Evolutionary conservation across 2,329 filamentous ascomycete species (phyloP), one percentile per base, ranked within the genome.

Genomic region (Beauveria sp.): DNA sequence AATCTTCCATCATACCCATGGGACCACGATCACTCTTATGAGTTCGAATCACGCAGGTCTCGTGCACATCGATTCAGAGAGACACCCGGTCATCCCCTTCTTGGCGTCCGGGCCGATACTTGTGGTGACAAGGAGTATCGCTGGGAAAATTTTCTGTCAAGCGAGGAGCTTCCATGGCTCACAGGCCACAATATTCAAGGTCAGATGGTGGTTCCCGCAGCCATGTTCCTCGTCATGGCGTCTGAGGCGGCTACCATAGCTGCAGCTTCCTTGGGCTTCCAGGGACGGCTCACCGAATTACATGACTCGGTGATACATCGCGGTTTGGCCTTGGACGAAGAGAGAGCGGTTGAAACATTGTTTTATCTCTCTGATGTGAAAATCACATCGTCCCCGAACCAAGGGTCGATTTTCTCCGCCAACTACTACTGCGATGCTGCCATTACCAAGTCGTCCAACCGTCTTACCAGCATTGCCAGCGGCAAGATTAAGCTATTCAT

Each of bases 171-270:
- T 5, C 70, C 79, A 40, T 79, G 79, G 42, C 74, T 76, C 8
- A 67, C 74, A 48, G 75, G 77, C 60, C 77, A 79, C 67, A 60
- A 68, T 40, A 74, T 79, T 70, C 74, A 78, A 63, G 77, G 73
- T 65, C 71, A 78, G 56, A 72, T 71, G 60, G 71, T 78, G 64
- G 74, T 74, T 53, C 72, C 77, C 49, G 74, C 71, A 7, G 69
- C 71, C 9, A 75, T 74, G 42, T 67, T 68, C 20, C 66, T 71
- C 1, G 68, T 72, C 20, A 68, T 75, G 55, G 65, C 63, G 6
- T 31, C 64, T 12, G 64, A 60, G 50, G 58, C 58, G 24, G 53
- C 53, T 3, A 24, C 26, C 20, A 46, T 46, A 3, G 53, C 53
- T 20, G 53, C 53, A 1, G 26, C 5, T 9, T 43, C 53, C 6